phyloP scores from a whole-genome alignment of 2,329 filamentous ascomycete genomes.

The Xylariaceae sp. region DNA sequence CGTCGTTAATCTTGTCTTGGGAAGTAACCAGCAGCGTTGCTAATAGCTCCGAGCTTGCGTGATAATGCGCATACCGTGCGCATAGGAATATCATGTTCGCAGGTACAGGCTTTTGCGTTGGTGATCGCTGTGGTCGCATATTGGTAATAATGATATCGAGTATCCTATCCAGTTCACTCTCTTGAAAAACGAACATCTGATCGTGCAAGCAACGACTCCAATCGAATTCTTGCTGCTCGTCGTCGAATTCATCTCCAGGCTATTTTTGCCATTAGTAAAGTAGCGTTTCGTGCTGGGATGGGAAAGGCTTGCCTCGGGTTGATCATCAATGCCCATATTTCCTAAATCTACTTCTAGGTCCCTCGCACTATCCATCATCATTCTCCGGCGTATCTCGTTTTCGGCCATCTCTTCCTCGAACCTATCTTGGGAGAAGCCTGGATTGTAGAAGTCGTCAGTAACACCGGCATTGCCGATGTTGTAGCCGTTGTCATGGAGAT shows the following conservation, averaged over 20 bases:
- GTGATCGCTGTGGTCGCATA: conserved; percentile 93
- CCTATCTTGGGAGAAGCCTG: conserved; percentile 84
- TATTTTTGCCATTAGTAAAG: conserved; percentile 32
- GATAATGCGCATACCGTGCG: conserved; percentile 93
- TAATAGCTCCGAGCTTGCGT: conserved; percentile 81
- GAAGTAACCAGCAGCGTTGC: conserved; percentile 76
- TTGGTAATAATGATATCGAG: conserved; percentile 95
- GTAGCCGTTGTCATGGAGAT: conserved; percentile 92
- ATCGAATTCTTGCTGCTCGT: conserved; percentile 90
- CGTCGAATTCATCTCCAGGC: conserved; percentile 74
- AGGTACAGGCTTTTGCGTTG: conserved; percentile 95
- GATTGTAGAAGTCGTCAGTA: conserved; percentile 87
- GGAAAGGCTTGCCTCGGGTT: conserved; percentile 67
- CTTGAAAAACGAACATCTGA: conserved; percentile 99
- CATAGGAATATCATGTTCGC: conserved; percentile 96
- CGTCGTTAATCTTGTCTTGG: conserved; percentile 94
- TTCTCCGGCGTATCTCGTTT: conserved; percentile 87
- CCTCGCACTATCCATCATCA: conserved; percentile 99
- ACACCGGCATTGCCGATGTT: conserved; percentile 76
- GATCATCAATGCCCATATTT: conserved; percentile 92
- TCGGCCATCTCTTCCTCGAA: conserved; percentile 98
- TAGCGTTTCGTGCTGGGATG: conserved; percentile 6
- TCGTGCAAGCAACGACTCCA: conserved; percentile 94
- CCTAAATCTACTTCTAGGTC: conserved; percentile 95
- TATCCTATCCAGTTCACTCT: conserved; percentile 85